Conservation (phyloP, 2,329 filamentous ascomycete genomes). For the Malbranchea zuffiana region DNA sequence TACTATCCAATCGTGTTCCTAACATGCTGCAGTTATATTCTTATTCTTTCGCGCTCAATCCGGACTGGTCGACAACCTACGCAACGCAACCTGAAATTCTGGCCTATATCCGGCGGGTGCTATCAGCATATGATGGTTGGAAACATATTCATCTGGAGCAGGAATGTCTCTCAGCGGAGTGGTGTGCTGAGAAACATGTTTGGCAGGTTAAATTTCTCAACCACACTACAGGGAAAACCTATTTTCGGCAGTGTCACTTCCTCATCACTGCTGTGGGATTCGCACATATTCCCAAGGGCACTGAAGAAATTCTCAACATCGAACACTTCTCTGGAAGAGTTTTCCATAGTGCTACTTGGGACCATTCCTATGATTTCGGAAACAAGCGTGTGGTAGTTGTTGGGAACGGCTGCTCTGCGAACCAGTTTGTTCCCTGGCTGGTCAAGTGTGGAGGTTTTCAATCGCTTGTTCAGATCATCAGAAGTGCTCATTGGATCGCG, state of each 20-base stretch:
- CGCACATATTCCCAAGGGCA: constrained; percentile 10
- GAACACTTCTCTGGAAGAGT: neutral
- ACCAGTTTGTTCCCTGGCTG: constrained; percentile 4
- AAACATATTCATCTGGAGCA: constrained; percentile 14
- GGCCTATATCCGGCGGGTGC: constrained; percentile 13
- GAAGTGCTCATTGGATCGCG: constrained; percentile 4
- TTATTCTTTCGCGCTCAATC: constrained; percentile 29
- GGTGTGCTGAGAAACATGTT: constrained; percentile 13
- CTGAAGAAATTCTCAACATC: constrained; percentile 1
- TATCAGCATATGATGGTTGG: constrained; percentile 8
- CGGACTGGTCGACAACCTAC: constrained; percentile 24
- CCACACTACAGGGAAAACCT: constrained; percentile 12
- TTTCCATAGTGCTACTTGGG: constrained; percentile 2
- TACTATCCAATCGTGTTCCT: constrained; percentile 14
- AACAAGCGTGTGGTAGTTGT: constrained; percentile 1
- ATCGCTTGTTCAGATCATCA: neutral
- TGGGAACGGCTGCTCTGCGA: constrained; percentile 3
- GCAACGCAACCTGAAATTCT: constrained; percentile 25
- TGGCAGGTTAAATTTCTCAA: constrained; percentile 19
- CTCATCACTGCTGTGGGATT: constrained; percentile 17
- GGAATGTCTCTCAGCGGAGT: constrained; percentile 17
- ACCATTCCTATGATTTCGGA: neutral
- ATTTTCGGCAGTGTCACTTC: constrained; percentile 11
- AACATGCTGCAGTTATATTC: constrained; percentile 24
- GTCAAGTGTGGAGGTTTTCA: neutral